A percentile compares a stretch with the other conserved stretches of the same genome.
Conservation (phyloP, 2,329 filamentous ascomycete species). For the Myriangium duriaei region DNA sequence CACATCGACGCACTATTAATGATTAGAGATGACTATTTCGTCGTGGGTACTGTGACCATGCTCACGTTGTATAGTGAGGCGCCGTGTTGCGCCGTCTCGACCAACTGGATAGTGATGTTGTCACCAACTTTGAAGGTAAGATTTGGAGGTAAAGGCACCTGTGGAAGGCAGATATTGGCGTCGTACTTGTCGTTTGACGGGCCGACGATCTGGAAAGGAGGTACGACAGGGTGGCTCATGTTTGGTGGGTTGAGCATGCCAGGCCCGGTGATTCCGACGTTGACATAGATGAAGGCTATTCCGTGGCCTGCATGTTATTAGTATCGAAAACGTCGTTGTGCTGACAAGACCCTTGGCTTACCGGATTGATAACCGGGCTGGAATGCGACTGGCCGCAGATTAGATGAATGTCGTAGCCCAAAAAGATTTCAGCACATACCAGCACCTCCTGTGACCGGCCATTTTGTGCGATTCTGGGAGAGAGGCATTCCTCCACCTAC, state of each 20-base stretch:
- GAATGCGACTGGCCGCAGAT: slow-evolving; percentile 47
- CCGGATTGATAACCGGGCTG: slow-evolving; percentile 92
- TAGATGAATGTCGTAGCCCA: neutral
- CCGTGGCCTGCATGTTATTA: slow-evolving; percentile 46
- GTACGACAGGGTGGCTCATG: slow-evolving; percentile 74
- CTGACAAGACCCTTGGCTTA: too few species aligned
- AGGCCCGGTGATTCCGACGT: slow-evolving; percentile 58
- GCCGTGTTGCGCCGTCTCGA: slow-evolving; percentile 73
- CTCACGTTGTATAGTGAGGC: slow-evolving; percentile 70
- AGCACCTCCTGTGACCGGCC: slow-evolving; percentile 81
- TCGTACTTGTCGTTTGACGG: slow-evolving; percentile 67
- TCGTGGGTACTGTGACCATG: too few species aligned
- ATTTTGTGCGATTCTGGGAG: slow-evolving; percentile 76
- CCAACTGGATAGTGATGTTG: slow-evolving; percentile 77
- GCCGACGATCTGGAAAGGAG: slow-evolving; percentile 70
- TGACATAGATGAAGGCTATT: slow-evolving; percentile 75
- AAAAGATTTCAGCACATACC: neutral
- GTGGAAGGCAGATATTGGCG: slow-evolving; percentile 77
- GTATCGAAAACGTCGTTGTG: too few species aligned
- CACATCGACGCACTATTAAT: slow-evolving; percentile 78
- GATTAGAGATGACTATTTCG: slow-evolving; percentile 1
- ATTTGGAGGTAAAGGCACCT: slow-evolving; percentile 69
- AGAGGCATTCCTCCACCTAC: slow-evolving; percentile 71
- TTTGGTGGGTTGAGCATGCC: slow-evolving; percentile 53
- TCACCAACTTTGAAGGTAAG: slow-evolving; percentile 65